Percentiles rank a stretch among this genome's conserved stretches.
These are phyloP conservation scores for Elsinoe perseae DNA, from an alignment of 2,329 filamentous ascomycete species.

Conservation along the genomic window DNA sequence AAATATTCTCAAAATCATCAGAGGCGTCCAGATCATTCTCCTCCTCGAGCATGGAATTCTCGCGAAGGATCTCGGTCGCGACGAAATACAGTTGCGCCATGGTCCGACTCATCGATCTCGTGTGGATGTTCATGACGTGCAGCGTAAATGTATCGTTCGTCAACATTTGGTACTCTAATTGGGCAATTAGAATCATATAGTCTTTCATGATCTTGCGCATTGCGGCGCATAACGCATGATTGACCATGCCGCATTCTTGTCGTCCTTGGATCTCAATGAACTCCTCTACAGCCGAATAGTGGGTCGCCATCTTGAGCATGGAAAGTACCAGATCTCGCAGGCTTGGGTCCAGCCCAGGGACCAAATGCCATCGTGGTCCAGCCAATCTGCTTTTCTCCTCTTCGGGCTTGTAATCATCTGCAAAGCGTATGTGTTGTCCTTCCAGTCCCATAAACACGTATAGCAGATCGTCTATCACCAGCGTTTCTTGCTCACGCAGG, in stretches of 20 bases:
- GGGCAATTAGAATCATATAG: constrained; percentile 84
- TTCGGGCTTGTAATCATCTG: constrained; percentile 69
- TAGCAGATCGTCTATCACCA: constrained; percentile 79
- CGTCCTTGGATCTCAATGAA: constrained; percentile 93
- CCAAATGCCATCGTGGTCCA: constrained; percentile 72
- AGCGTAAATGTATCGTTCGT: constrained; percentile 85
- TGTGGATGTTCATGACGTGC: constrained; percentile 87
- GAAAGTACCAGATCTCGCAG: constrained; percentile 77
- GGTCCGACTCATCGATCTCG: constrained; percentile 82
- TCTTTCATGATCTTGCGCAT: constrained; percentile 87
- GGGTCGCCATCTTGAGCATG: constrained; percentile 89
- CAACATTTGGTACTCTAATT: constrained; percentile 86
- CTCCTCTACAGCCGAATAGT: constrained; percentile 82
- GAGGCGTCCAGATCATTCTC: constrained; percentile 58
- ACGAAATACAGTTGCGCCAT: constrained; percentile 83
- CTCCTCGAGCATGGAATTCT: constrained; percentile 80
- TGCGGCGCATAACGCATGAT: constrained; percentile 91
- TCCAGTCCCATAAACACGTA: constrained; percentile 98
- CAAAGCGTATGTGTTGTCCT: constrained; percentile 91
- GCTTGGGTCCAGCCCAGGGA: constrained; percentile 81
- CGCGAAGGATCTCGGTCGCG: constrained; percentile 77
- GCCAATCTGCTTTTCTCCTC: constrained; percentile 80
- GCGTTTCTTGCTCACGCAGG: constrained; percentile 75
- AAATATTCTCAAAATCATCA: constrained; percentile 80
- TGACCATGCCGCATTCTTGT: constrained; percentile 88